Base-by-base conservation (phyloP, 1,139 yeast genomes). In the Debaryomyces sp. region DNA sequence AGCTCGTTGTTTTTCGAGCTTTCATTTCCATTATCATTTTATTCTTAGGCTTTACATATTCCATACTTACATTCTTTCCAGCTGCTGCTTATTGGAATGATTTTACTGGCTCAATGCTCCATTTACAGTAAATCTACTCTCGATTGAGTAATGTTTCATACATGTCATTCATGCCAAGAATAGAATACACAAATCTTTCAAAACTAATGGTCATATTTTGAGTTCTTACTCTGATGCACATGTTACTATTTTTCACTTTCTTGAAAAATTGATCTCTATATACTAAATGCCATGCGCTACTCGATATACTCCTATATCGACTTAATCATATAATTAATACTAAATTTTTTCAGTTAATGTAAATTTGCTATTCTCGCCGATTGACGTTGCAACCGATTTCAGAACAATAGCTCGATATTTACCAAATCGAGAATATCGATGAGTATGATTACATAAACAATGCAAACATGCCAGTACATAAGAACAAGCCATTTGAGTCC, bases 371-470 rank as follows among this genome's bases (percentile, higher is more conserved):
- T 21, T n/a, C 22, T 35, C 12, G 26, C 38, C 21, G 9, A 35
- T 35, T 35, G 38, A 35, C 38, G 38, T 35, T 35, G 38, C 38
- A 35, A 35, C 38, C 38, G 38, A 35, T 35, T 35, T 35, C 21
- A 22, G 38, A 35, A 35, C 38, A 35, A 35, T 35, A n/a, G 38
- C 26, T 10, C 38, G 24, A 21, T 35, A 26, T 22, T 35, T 35
- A 21, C 38, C 38, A 22, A 21, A 9, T 9, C 21, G 26, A 35
- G 38, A 35, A 12, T 21, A 35, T 21, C 38, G 38, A 35, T 35
- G 38, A 35, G 26, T 22, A 18, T 13, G 38, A 35, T 35, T 21
- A 35, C 38, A 35, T 21, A 21, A 33, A 35, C 38, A 12, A 22
- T 22, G 2, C 4, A n/a, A 35, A 35, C 38, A 21, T 12, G 26